Evolutionary conservation across 2,329 filamentous ascomycete species (phyloP).

Genomic region (Pseudodiploospora longispora): DNA sequence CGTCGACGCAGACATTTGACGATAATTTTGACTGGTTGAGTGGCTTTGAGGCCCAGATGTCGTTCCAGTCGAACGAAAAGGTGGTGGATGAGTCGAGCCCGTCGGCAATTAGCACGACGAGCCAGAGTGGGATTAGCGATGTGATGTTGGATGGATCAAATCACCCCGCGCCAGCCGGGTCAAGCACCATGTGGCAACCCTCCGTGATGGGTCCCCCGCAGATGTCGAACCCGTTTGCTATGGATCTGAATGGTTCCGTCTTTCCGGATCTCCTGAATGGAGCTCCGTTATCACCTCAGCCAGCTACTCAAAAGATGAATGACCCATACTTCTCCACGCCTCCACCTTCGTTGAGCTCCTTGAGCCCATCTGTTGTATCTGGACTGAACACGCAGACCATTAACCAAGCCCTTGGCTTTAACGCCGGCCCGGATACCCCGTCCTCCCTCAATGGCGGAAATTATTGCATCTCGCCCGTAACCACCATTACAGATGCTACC

Average conservation of each 20-base stretch:
- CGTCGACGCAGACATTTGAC: constrained; percentile 54
- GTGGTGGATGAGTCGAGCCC: constrained; percentile 90
- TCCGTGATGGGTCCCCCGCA: constrained; percentile 62
- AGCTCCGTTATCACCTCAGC: constrained; percentile 70
- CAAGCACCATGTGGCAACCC: constrained; percentile 60
- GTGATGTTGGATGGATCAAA: constrained; percentile 79
- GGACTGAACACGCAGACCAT: constrained; percentile 53
- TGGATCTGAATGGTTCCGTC: constrained; percentile 66
- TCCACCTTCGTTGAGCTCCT: constrained; percentile 62
- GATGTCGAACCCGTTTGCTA: constrained; percentile 60
- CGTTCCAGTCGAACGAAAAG: constrained; percentile 63
- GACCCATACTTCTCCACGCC: constrained; percentile 76
- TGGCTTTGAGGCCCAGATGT: constrained; percentile 71
- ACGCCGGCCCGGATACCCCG: constrained; percentile 61
- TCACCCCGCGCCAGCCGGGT: constrained; percentile 46
- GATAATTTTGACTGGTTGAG: constrained; percentile 77
- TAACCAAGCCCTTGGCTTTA: constrained; percentile 58
- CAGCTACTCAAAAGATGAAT: constrained; percentile 58
- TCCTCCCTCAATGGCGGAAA: constrained; percentile 61
- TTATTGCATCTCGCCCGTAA: constrained; percentile 49
- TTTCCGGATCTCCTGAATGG: constrained; percentile 71
- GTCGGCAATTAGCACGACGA: constrained; percentile 90
- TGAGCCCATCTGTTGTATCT: constrained; percentile 65
- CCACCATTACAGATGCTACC: constrained; percentile 58
- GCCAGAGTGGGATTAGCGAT: constrained; percentile 85